These are phyloP conservation scores for Fennellomyces sp. DNA, from an alignment of 371 early-diverging fungal species.

Conservation along the genomic window DNA sequence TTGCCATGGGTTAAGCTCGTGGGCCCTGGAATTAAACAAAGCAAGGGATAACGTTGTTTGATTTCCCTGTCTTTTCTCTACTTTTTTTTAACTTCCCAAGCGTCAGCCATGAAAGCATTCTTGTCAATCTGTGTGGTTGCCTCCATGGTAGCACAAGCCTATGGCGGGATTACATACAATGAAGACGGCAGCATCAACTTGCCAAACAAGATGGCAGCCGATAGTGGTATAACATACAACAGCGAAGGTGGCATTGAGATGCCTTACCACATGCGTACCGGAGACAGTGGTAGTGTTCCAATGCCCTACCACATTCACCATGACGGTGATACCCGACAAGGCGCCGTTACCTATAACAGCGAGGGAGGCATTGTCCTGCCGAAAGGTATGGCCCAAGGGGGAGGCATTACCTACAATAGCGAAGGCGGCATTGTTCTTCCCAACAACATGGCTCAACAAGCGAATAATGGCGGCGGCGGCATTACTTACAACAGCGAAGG, in stretches of 20 bases:
- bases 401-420: background rate
- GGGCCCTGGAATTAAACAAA: background rate
- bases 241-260: slow-evolving; percentile 14
- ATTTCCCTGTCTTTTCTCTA: background rate
- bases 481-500: background rate
- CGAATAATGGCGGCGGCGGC: background rate
- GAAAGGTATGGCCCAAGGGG: background rate
- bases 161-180: slow-evolving; percentile 2
- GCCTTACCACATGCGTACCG: slow-evolving; percentile 1
- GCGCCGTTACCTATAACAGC: slow-evolving; percentile 1
- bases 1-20: background rate
- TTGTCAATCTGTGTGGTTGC: background rate
- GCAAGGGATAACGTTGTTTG: background rate
- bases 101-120: background rate
- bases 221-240: slow-evolving; percentile 10
- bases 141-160: background rate
- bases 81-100: background rate
- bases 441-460: background rate
- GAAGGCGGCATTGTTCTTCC: slow-evolving; percentile 9
- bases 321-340: background rate
- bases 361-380: slow-evolving; percentile 5
- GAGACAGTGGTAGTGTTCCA: background rate
- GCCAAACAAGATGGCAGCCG: slow-evolving; percentile 5
- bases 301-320: background rate
- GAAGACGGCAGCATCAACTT: slow-evolving; percentile 8